A percentile compares a stretch with the other conserved stretches of the same genome.
Evolutionary conservation across 305 asterid species (phyloP).

Genomic region (Plantago lanceolata): DNA sequence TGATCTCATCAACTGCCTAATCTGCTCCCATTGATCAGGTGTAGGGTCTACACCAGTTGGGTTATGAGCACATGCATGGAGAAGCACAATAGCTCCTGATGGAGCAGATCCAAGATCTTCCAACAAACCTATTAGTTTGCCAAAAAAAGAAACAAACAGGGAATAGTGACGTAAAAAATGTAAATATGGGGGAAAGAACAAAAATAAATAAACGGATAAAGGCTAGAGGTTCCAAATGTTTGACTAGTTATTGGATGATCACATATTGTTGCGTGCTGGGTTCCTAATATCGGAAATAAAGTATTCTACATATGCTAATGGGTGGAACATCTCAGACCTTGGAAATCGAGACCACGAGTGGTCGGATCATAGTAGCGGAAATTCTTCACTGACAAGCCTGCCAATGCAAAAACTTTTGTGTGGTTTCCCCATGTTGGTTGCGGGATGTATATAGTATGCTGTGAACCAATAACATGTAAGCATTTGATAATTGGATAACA

Average conservation of each 20-base stretch:
- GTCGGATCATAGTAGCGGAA: slow-evolving; percentile 65
- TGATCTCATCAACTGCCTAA: slow-evolving; percentile 66
- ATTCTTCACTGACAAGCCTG: slow-evolving; percentile 63
- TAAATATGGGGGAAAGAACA: not conserved
- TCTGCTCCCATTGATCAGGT: slow-evolving; percentile 68
- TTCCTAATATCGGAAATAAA: not conserved
- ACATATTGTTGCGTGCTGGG: not conserved
- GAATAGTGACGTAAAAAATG: too few relatives aligned
- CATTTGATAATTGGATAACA: slow-evolving; percentile 16
- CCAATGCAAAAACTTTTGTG: slow-evolving; percentile 56
- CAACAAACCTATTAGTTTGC: slow-evolving; percentile 44
- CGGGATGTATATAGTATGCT: slow-evolving; percentile 69
- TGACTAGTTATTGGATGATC: not conserved
- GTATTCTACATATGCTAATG: not conserved
- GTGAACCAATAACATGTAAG: slow-evolving; percentile 16
- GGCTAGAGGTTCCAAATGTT: too few relatives aligned
- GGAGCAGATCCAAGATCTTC: slow-evolving; percentile 69
- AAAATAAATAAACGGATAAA: too few relatives aligned
- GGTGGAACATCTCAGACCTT: slow-evolving; percentile 40
- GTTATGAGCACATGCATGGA: slow-evolving; percentile 88
- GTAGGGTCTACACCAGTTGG: slow-evolving; percentile 91
- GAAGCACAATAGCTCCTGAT: slow-evolving; percentile 68
- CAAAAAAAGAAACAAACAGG: not conserved
- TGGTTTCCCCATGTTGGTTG: slow-evolving; percentile 88
- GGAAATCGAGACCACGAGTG: slow-evolving; percentile 65